Evolutionary conservation across 2,329 filamentous ascomycete species (phyloP), one percentile per base, ranked within the genome.

Genomic region (Apiospora malaysiana): DNA sequence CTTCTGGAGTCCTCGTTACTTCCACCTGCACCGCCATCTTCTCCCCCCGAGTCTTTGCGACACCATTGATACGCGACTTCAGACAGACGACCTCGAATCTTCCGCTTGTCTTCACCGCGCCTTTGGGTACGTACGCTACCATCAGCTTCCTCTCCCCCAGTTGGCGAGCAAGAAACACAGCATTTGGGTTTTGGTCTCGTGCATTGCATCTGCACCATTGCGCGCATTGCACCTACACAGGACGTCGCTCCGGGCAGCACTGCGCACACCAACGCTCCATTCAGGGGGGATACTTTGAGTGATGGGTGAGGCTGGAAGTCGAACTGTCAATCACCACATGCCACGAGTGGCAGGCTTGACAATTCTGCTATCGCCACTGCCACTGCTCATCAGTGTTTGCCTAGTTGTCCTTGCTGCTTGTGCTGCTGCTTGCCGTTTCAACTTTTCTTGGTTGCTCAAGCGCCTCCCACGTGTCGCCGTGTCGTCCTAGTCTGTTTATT

Each of bases 1-100:
- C 56, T 63, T 63, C 56, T 63, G 56, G 56, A 63, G 56, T 63
- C 56, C 56, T 63, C 32, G 56, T 40, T 63, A 63, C 68, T 27
- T 43, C 51, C 68, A 59, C 42, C 46, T 42, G 45, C 68, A 59
- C 56, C 63, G 42, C 42, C 51, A 40, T 45, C 14, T 45, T 37
- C 27, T 21, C 47, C 51, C 51, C 68, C 37, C 45, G 25, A 45
- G 63, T 72, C 75, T 73, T 73, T 76, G 76, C 77, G 76, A 77
- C 79, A 75, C 77, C 76, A 74, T 77, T 77, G 77, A 81, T 77
- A 82, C 81, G 81, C 81, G 81, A 81, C 78, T 75, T 69, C 66
- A 73, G 76, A 69, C 71, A 65, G 73, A 74, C 59, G 78, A 77
- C 77, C 47, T 68, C 43, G 45, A 63, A 51, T 70, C 66, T 27